Conservation (phyloP, 177 flowering plant species). For the Vitis hybrid region DNA sequence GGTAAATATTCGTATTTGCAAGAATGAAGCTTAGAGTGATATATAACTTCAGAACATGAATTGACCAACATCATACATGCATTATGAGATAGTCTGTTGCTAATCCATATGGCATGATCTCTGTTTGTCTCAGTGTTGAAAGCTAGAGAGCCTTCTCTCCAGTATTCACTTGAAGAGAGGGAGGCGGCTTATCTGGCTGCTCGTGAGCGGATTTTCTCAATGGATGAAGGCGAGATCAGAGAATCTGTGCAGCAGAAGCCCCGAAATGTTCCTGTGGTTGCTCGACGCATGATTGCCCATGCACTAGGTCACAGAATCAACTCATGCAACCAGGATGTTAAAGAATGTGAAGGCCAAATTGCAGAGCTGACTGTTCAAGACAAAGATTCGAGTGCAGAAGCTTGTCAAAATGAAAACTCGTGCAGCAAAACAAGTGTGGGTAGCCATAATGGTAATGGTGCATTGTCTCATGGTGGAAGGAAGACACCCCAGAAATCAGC, state of each 20-base stretch:
- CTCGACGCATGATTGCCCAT: conserved; percentile 91
- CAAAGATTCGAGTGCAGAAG: conserved; percentile 10
- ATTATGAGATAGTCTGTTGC: too few relatives aligned
- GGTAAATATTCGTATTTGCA: too few relatives aligned
- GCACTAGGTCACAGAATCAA: conserved; percentile 69
- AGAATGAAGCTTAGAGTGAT: too few relatives aligned
- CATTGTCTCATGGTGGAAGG: conserved; percentile 10
- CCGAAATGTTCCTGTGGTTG: conserved; percentile 69
- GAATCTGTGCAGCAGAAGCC: conserved; percentile 54
- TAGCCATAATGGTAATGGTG: conserved; percentile 3
- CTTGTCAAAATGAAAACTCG: conserved; percentile 11
- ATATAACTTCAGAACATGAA: too few relatives aligned
- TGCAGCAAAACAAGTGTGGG: conserved; percentile 4
- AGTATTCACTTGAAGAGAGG: conserved; percentile 60
- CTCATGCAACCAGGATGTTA: conserved; percentile 16
- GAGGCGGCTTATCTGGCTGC: conserved; percentile 88
- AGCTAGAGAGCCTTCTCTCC: conserved; percentile 14
- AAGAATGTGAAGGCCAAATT: conserved; percentile 6
- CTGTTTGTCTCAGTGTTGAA: conserved; percentile 36
- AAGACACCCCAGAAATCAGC: conserved; percentile 16
- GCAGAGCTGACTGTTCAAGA: conserved; percentile 14
- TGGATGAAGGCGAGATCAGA: conserved; percentile 32
- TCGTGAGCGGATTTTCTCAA: conserved; percentile 72
- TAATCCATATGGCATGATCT: neutral
- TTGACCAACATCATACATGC: too few relatives aligned